These are phyloP conservation scores for Ceratobasidium sp. DNA, from an alignment of 1,284 basidiomycete species.

Conservation along the genomic window DNA sequence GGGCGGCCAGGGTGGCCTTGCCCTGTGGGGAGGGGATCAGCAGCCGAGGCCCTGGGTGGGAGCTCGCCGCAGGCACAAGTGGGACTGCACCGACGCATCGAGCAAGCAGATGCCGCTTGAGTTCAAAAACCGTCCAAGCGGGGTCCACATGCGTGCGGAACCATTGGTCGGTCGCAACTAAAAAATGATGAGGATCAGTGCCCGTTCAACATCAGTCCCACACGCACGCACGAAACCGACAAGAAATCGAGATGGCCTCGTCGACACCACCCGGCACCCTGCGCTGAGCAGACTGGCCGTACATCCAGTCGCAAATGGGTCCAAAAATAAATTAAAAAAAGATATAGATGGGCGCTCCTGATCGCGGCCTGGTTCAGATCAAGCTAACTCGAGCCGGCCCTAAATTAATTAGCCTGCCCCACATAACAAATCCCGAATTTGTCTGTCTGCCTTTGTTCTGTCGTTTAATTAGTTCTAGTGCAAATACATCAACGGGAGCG, in stretches of 20 bases:
- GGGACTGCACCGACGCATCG: constrained; percentile 21
- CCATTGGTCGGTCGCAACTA: constrained; percentile 30
- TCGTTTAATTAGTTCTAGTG: neutral
- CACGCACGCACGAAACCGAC: constrained; percentile 14
- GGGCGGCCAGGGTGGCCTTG: neutral
- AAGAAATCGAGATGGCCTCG: constrained; percentile 1
- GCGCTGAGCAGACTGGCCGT: neutral
- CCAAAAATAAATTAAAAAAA: constrained; percentile 15
- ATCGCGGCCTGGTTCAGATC: neutral
- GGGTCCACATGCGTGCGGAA: constrained; percentile 23
- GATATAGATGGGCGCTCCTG: neutral
- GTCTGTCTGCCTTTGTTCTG: neutral
- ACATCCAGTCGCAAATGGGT: neutral
- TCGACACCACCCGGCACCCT: neutral
- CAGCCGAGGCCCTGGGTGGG: constrained; percentile 3
- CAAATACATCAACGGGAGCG: constrained; percentile 7
- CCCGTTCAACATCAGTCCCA: neutral
- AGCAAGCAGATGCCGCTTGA: constrained; percentile 22
- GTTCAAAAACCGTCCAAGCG: constrained; percentile 14
- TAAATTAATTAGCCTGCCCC: constrained; percentile 3
- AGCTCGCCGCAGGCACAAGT: neutral
- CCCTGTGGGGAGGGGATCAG: neutral
- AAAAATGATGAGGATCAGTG: neutral
- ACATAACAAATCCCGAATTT: neutral
- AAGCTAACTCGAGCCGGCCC: neutral